A percentile compares a stretch with the other conserved stretches of the same genome.
These are phyloP conservation scores for Daldinia bambusicola DNA, from an alignment of 495 filamentous ascomycete species.

Conservation along the genomic window DNA sequence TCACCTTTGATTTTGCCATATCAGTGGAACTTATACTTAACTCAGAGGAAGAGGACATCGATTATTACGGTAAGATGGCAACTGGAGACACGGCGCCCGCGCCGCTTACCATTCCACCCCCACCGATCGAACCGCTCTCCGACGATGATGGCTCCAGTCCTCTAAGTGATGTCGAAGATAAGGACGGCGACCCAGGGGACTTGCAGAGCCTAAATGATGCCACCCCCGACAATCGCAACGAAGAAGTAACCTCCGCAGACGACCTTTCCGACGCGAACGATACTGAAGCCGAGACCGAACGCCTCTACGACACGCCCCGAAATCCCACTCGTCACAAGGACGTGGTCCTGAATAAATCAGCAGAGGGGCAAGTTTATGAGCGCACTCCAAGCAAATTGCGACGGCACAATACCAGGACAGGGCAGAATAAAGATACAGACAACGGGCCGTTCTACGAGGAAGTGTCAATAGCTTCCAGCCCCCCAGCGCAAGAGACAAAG, in stretches of 20 bases:
- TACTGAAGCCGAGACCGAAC: conserved; percentile 98
- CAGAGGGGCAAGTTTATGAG: conserved; percentile 57
- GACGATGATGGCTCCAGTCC: conserved; percentile 66
- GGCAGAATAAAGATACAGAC: conserved; percentile 52
- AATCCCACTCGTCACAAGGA: conserved; percentile 70
- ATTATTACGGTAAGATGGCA: conserved; percentile 50
- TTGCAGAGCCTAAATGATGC: conserved; percentile 53
- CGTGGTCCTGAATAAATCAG: conserved; percentile 64
- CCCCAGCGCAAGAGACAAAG: conserved; percentile 42
- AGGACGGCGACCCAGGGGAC: conserved; percentile 61
- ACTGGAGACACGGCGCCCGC: conserved; percentile 58
- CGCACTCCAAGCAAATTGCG: conserved; percentile 76
- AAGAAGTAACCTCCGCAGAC: conserved; percentile 58
- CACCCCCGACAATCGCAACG: conserved; percentile 63
- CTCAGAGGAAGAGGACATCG: not conserved
- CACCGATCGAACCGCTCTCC: conserved; percentile 52
- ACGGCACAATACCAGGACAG: conserved; percentile 47
- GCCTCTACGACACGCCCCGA: conserved; percentile 90
- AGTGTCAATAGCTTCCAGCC: conserved; percentile 48
- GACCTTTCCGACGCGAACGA: conserved; percentile 73
- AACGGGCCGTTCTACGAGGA: conserved; percentile 58
- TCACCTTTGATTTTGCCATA: conserved; percentile 7
- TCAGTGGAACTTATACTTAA: not conserved
- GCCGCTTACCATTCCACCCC: conserved; percentile 58
- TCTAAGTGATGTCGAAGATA: conserved; percentile 92